phyloP scores from a whole-genome alignment of 73 alveolate species.

The Tetrahymena malaccensis region DNA sequence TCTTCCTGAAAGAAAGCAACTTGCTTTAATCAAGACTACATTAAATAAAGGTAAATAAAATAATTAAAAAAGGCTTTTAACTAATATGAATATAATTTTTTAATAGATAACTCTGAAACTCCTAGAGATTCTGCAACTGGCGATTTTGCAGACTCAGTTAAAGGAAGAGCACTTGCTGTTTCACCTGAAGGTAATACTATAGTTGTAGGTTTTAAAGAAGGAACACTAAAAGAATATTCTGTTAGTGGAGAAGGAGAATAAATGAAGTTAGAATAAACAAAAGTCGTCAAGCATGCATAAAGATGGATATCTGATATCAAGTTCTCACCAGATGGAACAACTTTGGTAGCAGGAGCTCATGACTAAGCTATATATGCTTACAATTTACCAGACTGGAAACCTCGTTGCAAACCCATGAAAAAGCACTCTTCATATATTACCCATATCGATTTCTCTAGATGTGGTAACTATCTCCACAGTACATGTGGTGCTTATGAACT shows the following conservation, averaged over 20 bases:
- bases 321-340: constrained; percentile 92
- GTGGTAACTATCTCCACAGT: constrained; percentile 62
- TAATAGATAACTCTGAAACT: constrained; percentile 45
- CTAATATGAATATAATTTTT: constrained; percentile 2
- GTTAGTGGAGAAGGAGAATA: constrained; percentile 40
- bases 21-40: constrained; percentile 26
- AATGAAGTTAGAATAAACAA: constrained; percentile 10
- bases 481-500: constrained; percentile 94
- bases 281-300: constrained; percentile 33
- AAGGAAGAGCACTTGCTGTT: constrained; percentile 72
- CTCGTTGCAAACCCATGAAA: constrained; percentile 43
- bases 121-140: constrained; percentile 28
- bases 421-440: constrained; percentile 77
- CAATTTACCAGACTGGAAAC: constrained; percentile 35
- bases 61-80: constrained; percentile 13
- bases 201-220: constrained; percentile 94
- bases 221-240: constrained; percentile 69
- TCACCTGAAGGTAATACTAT: constrained; percentile 78
- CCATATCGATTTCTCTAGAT: constrained; percentile 85
- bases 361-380: constrained; percentile 80
- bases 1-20: constrained; percentile 21
- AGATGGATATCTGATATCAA: constrained; percentile 78
- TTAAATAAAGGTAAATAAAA: not conserved
- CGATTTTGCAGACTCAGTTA: constrained; percentile 53
- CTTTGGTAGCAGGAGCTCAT: constrained; percentile 86